Conservation (phyloP, 768 basidiomycete genomes). For the Nevesoporus exiguus region DNA sequence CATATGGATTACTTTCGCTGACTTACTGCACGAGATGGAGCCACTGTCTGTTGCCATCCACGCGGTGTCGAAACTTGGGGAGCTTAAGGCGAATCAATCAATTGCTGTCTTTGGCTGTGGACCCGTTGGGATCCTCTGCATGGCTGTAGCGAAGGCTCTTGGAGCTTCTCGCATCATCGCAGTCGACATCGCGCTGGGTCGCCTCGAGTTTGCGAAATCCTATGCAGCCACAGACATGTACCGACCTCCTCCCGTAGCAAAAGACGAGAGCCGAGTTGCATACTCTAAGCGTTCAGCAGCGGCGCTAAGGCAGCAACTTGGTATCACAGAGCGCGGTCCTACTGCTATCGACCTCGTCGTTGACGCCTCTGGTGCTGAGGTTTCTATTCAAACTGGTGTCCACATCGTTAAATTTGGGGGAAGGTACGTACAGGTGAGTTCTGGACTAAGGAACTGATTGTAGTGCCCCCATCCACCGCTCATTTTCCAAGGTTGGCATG, state of each 20-base stretch:
- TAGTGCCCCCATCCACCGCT: not conserved
- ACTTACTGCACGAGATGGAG: conserved; percentile 62
- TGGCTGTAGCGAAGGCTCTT: conserved; percentile 94
- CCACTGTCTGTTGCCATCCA: conserved; percentile 92
- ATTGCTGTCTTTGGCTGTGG: conserved; percentile 88
- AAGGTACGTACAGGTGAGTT: conserved; percentile 59
- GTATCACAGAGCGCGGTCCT: conserved; percentile 66
- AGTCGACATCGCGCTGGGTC: conserved; percentile 70
- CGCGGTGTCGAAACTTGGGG: conserved; percentile 74
- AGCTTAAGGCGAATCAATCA: conserved; percentile 67
- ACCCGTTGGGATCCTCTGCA: conserved; percentile 83
- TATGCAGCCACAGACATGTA: conserved; percentile 83
- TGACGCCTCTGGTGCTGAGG: conserved; percentile 91
- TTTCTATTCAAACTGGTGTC: conserved; percentile 84
- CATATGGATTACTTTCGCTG: not conserved
- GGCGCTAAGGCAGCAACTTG: conserved; percentile 60
- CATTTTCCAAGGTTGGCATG: conserved; percentile 69
- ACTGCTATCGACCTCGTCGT: conserved; percentile 80
- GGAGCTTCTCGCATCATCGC: conserved; percentile 84
- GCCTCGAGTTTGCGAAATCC: conserved; percentile 81
- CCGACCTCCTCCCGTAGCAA: conserved; percentile 54
- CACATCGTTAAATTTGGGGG: conserved; percentile 75
- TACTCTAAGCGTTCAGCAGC: conserved; percentile 74
- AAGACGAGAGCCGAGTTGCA: conserved; percentile 62
- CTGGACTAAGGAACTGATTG: conserved; percentile 1